A percentile compares a stretch with the other conserved stretches of the same genome.
Evolutionary conservation across 148 eudicot genomes (phyloP).

Genomic region (Salicornia ramosissima): DNA sequence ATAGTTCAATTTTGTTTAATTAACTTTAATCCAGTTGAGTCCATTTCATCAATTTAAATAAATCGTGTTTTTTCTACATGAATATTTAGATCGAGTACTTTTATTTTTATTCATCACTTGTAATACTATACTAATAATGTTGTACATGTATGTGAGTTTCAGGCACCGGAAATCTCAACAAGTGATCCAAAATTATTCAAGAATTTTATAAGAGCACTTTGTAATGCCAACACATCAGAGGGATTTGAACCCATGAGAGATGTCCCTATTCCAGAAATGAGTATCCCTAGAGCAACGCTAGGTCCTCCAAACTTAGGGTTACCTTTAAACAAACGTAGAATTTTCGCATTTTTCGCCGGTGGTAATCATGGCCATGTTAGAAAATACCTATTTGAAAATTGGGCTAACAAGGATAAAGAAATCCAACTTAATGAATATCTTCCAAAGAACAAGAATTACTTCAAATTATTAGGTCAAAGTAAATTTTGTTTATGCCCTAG

Average conservation of each 20-base stretch:
- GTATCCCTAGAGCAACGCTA: not conserved
- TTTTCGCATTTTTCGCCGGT: slow-evolving; percentile 44
- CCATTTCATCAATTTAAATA: no score
- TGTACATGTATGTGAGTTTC: not conserved
- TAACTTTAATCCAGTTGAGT: no score
- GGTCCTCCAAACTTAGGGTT: slow-evolving; percentile 10
- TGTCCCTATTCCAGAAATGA: slow-evolving; percentile 35
- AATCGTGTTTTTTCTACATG: no score
- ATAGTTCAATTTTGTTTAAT: no score
- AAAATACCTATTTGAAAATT: slow-evolving; percentile 21
- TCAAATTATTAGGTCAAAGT: slow-evolving; percentile 32
- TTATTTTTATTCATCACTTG: no score
- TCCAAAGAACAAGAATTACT: slow-evolving; percentile 38
- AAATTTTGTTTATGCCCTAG: slow-evolving; percentile 58
- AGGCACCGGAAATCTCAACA: slow-evolving; percentile 37
- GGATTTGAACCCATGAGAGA: slow-evolving; percentile 35
- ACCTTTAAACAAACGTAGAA: slow-evolving; percentile 19
- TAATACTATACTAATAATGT: not conserved
- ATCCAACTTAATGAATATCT: slow-evolving; percentile 44
- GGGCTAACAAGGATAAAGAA: slow-evolving; percentile 42
- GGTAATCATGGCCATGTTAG: slow-evolving; percentile 38
- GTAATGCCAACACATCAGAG: slow-evolving; percentile 44
- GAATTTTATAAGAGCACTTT: slow-evolving; percentile 36
- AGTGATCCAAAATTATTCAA: slow-evolving; percentile 20
- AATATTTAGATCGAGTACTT: no score